A percentile compares a stretch with the other conserved stretches of the same genome.
Conservation (phyloP, 768 basidiomycete species). For the Tulasnella sp. region DNA sequence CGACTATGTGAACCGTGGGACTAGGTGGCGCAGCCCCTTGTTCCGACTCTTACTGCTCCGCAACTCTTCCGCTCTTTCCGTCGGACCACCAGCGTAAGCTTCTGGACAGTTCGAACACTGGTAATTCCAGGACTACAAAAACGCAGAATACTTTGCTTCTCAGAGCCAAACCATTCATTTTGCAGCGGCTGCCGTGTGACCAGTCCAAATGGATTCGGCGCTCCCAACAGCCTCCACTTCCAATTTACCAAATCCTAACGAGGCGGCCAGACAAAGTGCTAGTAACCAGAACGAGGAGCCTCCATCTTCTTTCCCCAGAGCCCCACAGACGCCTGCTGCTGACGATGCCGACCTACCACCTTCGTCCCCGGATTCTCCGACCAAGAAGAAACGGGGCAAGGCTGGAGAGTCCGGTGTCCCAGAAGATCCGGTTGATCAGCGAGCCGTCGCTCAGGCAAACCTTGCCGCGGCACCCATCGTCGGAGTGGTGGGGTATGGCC, state of each 20-base stretch:
- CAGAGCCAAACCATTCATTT: neutral
- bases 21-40: neutral
- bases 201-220: neutral
- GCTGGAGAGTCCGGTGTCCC: neutral
- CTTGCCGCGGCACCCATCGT: slow-evolving; percentile 3
- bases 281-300: neutral
- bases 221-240: neutral
- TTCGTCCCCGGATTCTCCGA: neutral
- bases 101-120: neutral
- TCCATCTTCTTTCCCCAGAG: slow-evolving; percentile 1
- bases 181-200: neutral
- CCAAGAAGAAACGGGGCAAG: neutral
- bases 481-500: slow-evolving; percentile 11
- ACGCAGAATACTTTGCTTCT: neutral
- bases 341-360: neutral
- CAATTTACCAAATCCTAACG: neutral
- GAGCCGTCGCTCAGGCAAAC: slow-evolving; percentile 4
- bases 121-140: neutral
- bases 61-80: slow-evolving; percentile 8
- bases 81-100: neutral
- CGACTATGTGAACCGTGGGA: neutral
- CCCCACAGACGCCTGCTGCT: neutral
- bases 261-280: neutral
- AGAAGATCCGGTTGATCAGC: neutral
- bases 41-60: neutral